Conservation (phyloP, 2,329 filamentous ascomycete genomes). For the Ambrosiella beaveri region DNA sequence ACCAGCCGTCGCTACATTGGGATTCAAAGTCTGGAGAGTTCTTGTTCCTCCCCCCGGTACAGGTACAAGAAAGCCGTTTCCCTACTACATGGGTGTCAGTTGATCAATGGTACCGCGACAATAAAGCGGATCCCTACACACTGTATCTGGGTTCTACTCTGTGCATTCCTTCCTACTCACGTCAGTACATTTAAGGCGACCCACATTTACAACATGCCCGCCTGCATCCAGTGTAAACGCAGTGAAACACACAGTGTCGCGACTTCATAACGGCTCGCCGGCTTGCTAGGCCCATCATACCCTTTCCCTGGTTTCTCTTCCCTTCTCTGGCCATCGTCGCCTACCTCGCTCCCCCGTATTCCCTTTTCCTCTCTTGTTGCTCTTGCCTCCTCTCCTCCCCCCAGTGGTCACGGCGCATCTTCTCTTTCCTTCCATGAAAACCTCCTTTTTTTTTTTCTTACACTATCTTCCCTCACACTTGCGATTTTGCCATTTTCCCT, state of each 20-base stretch:
- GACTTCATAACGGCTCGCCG: background rate
- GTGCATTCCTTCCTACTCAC: background rate
- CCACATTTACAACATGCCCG: background rate
- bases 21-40: slow-evolving; percentile 1
- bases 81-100: background rate
- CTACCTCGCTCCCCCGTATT: slow-evolving; percentile 1
- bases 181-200: background rate
- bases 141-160: background rate
- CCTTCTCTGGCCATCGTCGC: slow-evolving; percentile 1
- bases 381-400: slow-evolving; percentile 1
- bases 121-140: background rate
- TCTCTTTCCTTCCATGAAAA: slow-evolving; percentile 13
- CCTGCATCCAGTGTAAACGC: slow-evolving; percentile 1
- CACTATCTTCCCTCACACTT: background rate
- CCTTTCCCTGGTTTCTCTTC: slow-evolving; percentile 8
- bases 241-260: background rate
- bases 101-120: background rate
- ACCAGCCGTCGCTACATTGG: background rate
- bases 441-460: slow-evolving; percentile 11
- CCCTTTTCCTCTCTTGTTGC: background rate
- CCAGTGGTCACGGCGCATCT: slow-evolving; percentile 5
- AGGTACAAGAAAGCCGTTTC: background rate
- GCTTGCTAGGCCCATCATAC: slow-evolving; percentile 1
- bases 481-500: slow-evolving; percentile 6
- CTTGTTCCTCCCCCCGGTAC: background rate